A percentile compares a stretch with the other conserved stretches of the same genome.
Evolutionary conservation across 495 filamentous ascomycete genomes (phyloP).

Genomic region (Neurospora pannonica): DNA sequence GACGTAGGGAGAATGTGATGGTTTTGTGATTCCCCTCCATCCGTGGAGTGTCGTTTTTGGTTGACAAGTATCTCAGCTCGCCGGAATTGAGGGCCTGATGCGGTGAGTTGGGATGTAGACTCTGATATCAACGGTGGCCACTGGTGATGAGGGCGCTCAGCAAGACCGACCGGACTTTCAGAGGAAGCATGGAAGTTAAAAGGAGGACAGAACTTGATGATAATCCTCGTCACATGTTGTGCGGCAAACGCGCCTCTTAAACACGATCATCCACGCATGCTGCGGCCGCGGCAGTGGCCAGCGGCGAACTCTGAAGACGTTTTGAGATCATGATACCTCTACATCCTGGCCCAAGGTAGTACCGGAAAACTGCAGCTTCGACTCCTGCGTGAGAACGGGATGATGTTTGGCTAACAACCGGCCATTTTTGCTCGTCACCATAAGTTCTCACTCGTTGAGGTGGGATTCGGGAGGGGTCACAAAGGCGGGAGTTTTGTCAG

Average conservation of each 20-base stretch:
- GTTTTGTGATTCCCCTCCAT: too few species aligned
- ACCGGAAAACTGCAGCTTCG: background rate
- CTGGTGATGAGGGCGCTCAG: background rate
- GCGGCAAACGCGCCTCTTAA: background rate
- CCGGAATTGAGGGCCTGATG: too few species aligned
- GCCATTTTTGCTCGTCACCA: background rate
- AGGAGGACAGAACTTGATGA: too few species aligned
- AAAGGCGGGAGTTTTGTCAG: background rate
- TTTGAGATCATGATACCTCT: background rate
- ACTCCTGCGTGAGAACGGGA: background rate
- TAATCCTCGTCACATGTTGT: background rate
- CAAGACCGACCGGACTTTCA: too few species aligned
- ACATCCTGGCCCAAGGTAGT: background rate
- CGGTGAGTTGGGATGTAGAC: background rate
- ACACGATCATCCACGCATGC: background rate
- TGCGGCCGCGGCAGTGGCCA: background rate
- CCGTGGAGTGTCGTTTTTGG: background rate
- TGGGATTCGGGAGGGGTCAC: background rate
- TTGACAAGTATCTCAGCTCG: too few species aligned
- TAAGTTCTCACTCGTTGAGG: background rate
- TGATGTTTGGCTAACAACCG: background rate
- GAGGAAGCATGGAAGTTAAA: too few species aligned
- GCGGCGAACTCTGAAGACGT: background rate
- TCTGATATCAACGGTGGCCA: background rate
- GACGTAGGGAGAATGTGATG: background rate